Evolutionary conservation across 176 grass and related monocot genomes (phyloP), one percentile per base, ranked within the genome.

Genomic region (Oryza brachyantha): DNA sequence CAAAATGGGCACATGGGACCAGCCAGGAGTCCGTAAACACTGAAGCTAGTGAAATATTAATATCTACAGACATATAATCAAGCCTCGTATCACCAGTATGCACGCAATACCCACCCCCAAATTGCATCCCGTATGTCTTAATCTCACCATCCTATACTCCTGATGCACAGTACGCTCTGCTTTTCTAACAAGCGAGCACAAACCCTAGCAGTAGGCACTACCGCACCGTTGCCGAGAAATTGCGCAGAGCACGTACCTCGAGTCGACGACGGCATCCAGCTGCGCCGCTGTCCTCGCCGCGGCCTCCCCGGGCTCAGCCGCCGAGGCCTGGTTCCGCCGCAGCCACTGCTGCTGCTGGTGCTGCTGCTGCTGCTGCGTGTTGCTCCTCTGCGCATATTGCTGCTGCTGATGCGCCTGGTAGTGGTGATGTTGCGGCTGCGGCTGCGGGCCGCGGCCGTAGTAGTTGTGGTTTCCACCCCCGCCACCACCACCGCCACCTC

Each of bases 321-420:
- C 72, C 42, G 68, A 6, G 46, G 66, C 86, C 75, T 83, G 80
- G 29, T 88, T 80, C 27, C 86, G 68, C 68, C 61, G 80, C 74
- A 88, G 86, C 86, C 80, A 83, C 67, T 83, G 67, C 74, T 80
- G 78, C 21, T 79, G 76, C 31, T 66, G 75, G 1, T 82, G 67
- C n/a, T 76, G 84, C 16, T 85, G 83, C 0, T 86, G 84, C 62
- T 61, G 74, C 8, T 77, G 5, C 62, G 22, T 39, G 48, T 10
- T 75, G 54, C 9, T 86, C 29, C 29, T 74, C 34, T 55, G 83
- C 25, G 36, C 66, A 21, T 29, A 54, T 0, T 83, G 81, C 52
- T 80, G 79, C 29, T 64, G 64, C 28, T 70, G 82, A 10, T 61
- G 75, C 3, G 62, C 16, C 17, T 72, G 57, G 9, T 78, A 10